Conservation (phyloP, 2,329 filamentous ascomycete species). For the Talaromyces islandicus region DNA sequence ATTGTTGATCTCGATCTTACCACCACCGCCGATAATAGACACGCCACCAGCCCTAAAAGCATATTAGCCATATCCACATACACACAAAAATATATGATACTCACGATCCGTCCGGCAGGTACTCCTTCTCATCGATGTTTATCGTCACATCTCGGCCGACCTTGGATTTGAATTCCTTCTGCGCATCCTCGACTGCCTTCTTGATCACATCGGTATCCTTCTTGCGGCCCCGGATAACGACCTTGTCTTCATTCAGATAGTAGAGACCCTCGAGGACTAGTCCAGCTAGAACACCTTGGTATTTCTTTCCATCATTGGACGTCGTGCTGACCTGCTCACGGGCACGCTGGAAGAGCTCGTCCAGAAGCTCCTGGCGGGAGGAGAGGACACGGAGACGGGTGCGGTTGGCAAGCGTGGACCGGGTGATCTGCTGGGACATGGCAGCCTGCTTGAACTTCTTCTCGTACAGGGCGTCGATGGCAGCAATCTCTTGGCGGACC, state of each 20-base stretch:
- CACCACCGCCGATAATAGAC: constrained; percentile 69
- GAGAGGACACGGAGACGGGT: constrained; percentile 82
- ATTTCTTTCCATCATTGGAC: constrained; percentile 56
- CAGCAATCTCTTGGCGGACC: constrained; percentile 85
- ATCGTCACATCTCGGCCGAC: constrained; percentile 63
- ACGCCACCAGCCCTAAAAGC: constrained; percentile 71
- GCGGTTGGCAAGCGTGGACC: constrained; percentile 94
- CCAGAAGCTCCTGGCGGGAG: constrained; percentile 83
- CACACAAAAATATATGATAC: constrained; percentile 32
- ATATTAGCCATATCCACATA: constrained; percentile 10
- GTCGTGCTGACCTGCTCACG: constrained; percentile 63
- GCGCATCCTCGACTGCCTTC: constrained; percentile 70
- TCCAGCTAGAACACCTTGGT: constrained; percentile 69
- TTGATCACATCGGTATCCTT: constrained; percentile 69
- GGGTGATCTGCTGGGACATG: constrained; percentile 98
- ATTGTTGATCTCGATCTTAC: constrained; percentile 98
- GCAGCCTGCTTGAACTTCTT: constrained; percentile 99
- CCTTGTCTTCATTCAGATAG: constrained; percentile 72
- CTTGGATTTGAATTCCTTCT: constrained; percentile 77
- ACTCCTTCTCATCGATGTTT: constrained; percentile 70
- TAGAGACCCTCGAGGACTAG: constrained; percentile 87
- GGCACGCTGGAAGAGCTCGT: constrained; percentile 79
- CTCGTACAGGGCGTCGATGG: constrained; percentile 89
- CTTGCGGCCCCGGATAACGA: constrained; percentile 70
- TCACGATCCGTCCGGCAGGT: constrained; percentile 76